phyloP scores from a whole-genome alignment of 805 yeast species.

The Yueomyces sinensis region DNA sequence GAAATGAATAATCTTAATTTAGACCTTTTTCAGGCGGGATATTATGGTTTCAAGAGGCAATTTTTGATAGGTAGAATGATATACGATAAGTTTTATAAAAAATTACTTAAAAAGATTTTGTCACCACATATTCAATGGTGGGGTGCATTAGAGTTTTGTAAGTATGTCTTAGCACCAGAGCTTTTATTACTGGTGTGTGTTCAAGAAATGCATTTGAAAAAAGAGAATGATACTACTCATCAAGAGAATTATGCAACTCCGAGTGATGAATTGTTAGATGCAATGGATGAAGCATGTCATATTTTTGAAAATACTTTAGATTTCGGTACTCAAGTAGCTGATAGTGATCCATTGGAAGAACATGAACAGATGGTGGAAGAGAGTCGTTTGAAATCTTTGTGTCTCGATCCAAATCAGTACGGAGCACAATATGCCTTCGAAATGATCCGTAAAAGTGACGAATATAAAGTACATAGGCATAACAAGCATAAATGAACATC shows the following conservation, averaged over 20 bases:
- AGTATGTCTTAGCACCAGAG: constrained; percentile 53
- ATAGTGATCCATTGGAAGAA: constrained; percentile 15
- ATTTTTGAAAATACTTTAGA: constrained; percentile 35
- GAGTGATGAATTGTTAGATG: constrained; percentile 2
- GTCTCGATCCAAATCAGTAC: constrained; percentile 2
- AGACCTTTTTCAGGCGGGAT: constrained; percentile 40
- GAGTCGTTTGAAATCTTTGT: constrained; percentile 2
- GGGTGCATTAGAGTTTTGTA: constrained; percentile 42
- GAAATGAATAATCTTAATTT: constrained; percentile 37
- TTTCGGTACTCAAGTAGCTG: constrained; percentile 29
- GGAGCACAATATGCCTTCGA: constrained; percentile 1
- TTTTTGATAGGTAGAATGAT: constrained; percentile 34
- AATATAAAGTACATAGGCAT: too few relatives aligned
- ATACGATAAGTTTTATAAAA: constrained; percentile 17
- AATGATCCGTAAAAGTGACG: too few relatives aligned
- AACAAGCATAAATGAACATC: too few relatives aligned
- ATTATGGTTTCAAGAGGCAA: constrained; percentile 47
- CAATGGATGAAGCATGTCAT: constrained; percentile 33
- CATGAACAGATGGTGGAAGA: constrained; percentile 13
- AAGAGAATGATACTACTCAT: neutral
- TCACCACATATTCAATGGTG: constrained; percentile 45
- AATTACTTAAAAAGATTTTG: constrained; percentile 25
- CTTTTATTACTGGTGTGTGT: constrained; percentile 37
- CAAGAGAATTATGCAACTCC: too few relatives aligned
- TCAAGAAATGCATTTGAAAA: constrained; percentile 28